phyloP scores from a whole-genome alignment of 305 asterid genomes.

The Solanum hybrid region DNA sequence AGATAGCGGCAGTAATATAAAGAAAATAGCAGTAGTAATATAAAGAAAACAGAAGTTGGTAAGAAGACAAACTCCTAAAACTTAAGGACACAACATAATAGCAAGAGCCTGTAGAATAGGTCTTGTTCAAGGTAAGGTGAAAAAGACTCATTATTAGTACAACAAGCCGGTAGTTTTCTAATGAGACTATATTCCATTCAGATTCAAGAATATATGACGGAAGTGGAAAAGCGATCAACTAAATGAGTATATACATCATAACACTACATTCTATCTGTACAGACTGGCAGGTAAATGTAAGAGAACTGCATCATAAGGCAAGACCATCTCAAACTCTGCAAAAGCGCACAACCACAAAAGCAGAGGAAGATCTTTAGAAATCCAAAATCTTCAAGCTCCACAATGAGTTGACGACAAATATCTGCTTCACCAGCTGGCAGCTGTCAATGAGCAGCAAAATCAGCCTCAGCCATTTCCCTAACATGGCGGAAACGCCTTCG shows the following conservation, averaged over 20 bases:
- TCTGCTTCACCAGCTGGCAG: background rate
- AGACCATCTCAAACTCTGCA: background rate
- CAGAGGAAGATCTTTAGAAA: background rate
- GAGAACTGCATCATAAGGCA: background rate
- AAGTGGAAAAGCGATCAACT: background rate
- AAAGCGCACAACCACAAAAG: background rate
- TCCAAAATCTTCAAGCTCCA: background rate
- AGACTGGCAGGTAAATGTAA: background rate
- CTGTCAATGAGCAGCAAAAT: constrained; percentile 4
- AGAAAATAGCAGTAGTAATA: background rate
- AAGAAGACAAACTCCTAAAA: background rate
- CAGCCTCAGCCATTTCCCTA: constrained; percentile 34
- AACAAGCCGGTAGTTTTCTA: background rate
- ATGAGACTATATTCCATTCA: background rate
- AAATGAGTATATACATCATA: background rate
- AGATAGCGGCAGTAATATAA: background rate
- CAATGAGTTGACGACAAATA: background rate
- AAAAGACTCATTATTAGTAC: background rate
- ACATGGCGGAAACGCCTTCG: constrained; percentile 39
- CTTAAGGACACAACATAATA: background rate
- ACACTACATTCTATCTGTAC: background rate
- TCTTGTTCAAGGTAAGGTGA: background rate
- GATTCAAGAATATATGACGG: background rate
- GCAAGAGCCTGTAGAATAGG: background rate
- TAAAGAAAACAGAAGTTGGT: background rate